phyloP scores from a whole-genome alignment of 371 early-diverging fungal genomes.

The Actinomortierella ambigua region DNA sequence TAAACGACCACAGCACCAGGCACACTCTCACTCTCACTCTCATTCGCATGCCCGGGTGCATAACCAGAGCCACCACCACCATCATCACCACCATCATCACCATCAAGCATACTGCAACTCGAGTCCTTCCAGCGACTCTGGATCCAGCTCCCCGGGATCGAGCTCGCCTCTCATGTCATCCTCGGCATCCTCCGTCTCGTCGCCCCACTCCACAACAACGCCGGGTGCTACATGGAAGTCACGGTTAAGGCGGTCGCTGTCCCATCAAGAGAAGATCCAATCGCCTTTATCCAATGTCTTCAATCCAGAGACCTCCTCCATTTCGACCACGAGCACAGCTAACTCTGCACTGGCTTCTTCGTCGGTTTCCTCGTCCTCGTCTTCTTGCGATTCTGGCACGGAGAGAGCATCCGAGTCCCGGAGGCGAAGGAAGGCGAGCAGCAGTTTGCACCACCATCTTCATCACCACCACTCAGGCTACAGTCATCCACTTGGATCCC shows the following conservation, averaged over 20 bases:
- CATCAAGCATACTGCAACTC: constrained; percentile 33
- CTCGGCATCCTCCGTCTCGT: constrained; percentile 31
- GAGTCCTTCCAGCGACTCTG: constrained; percentile 39
- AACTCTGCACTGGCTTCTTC: too few relatives aligned
- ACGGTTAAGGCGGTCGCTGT: constrained; percentile 33
- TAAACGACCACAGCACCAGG: neutral
- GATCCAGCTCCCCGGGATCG: constrained; percentile 34
- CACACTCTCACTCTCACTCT: neutral
- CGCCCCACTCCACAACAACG: constrained; percentile 19
- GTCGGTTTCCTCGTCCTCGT: too few relatives aligned
- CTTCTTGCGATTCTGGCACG: too few relatives aligned
- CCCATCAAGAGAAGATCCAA: constrained; percentile 46
- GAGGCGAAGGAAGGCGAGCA: too few relatives aligned
- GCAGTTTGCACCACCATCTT: too few relatives aligned
- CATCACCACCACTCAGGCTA: too few relatives aligned
- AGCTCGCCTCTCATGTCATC: constrained; percentile 42
- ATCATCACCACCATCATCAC: neutral
- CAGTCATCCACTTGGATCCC: too few relatives aligned
- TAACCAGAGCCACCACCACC: neutral
- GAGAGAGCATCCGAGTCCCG: too few relatives aligned
- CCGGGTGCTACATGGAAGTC: constrained; percentile 30
- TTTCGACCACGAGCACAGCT: too few relatives aligned
- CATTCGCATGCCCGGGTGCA: too few relatives aligned
- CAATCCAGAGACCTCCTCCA: constrained; percentile 25
- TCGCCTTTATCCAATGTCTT: constrained; percentile 45